These are phyloP conservation scores for Tricholoma sp. DNA, from an alignment of 768 basidiomycete species.

Conservation along the genomic window DNA sequence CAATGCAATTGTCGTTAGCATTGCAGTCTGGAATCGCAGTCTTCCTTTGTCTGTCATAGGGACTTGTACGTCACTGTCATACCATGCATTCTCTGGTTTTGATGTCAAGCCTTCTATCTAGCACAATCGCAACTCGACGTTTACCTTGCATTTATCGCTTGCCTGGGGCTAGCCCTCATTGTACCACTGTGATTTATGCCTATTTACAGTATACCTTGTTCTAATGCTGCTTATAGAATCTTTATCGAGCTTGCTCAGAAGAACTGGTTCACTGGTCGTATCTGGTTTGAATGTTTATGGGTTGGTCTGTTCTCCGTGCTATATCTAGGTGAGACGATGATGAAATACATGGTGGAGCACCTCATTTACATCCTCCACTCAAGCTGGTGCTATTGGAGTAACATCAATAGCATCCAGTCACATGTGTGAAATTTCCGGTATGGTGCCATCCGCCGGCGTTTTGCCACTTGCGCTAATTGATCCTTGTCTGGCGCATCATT, in stretches of 20 bases:
- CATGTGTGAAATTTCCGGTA: constrained; percentile 31
- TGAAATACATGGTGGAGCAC: background rate
- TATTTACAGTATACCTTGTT: background rate
- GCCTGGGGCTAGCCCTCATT: constrained; percentile 49
- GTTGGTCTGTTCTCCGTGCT: constrained; percentile 50
- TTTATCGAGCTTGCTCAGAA: constrained; percentile 54
- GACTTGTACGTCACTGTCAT: constrained; percentile 31
- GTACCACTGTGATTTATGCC: constrained; percentile 49
- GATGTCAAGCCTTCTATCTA: constrained; percentile 12
- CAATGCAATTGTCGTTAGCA: constrained; percentile 59
- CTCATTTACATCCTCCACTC: background rate
- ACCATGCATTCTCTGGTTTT: constrained; percentile 2
- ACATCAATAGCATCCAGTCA: constrained; percentile 32
- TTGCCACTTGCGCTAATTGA: background rate
- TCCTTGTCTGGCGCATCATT: background rate
- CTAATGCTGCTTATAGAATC: constrained; percentile 29
- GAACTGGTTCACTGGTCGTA: constrained; percentile 48
- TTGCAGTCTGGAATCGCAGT: constrained; percentile 67
- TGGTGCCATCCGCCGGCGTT: constrained; percentile 2
- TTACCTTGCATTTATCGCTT: constrained; percentile 58
- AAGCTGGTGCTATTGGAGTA: constrained; percentile 51
- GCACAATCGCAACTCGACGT: constrained; percentile 41
- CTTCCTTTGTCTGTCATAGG: constrained; percentile 31
- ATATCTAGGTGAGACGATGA: constrained; percentile 45
- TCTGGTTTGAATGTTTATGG: constrained; percentile 73